phyloP scores from a whole-genome alignment of 441 rosid species.

The Theobroma grandiflorum region DNA sequence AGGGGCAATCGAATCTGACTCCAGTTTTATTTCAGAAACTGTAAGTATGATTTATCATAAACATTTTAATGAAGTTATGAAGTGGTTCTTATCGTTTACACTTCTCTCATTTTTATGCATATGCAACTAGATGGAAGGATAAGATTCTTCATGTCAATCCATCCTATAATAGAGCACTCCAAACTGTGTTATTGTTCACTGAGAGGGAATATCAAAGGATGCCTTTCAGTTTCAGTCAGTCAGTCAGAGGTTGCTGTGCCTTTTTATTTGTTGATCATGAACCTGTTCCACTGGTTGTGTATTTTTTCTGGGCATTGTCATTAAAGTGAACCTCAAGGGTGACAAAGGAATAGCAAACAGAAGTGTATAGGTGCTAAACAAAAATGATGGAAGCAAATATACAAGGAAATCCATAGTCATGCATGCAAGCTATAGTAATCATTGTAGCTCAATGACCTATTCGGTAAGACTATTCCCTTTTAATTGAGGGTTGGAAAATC shows the following conservation, averaged over 20 bases:
- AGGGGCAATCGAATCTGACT: slow-evolving; percentile 17
- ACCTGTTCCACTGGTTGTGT: neutral
- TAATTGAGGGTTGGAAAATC: too few species aligned
- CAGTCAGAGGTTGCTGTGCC: neutral
- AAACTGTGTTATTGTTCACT: neutral
- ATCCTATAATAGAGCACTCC: neutral
- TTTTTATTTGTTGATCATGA: neutral
- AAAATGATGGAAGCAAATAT: neutral
- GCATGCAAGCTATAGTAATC: neutral
- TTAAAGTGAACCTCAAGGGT: neutral
- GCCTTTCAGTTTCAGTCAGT: neutral
- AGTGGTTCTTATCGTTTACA: neutral
- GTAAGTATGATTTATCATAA: neutral
- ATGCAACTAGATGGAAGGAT: slow-evolving; percentile 6
- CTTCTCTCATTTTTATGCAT: neutral
- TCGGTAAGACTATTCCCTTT: neutral
- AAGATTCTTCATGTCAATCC: slow-evolving; percentile 5
- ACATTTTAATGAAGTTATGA: neutral
- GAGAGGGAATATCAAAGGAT: too few species aligned
- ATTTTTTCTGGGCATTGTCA: neutral
- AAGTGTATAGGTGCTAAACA: slow-evolving; percentile 7
- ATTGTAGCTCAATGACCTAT: neutral
- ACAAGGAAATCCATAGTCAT: neutral
- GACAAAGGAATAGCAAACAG: slow-evolving; percentile 1
- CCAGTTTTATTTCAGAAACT: slow-evolving; percentile 11